Base-by-base conservation (phyloP, 306 rosid species). In the Ammopiptanthus mongolicus region DNA sequence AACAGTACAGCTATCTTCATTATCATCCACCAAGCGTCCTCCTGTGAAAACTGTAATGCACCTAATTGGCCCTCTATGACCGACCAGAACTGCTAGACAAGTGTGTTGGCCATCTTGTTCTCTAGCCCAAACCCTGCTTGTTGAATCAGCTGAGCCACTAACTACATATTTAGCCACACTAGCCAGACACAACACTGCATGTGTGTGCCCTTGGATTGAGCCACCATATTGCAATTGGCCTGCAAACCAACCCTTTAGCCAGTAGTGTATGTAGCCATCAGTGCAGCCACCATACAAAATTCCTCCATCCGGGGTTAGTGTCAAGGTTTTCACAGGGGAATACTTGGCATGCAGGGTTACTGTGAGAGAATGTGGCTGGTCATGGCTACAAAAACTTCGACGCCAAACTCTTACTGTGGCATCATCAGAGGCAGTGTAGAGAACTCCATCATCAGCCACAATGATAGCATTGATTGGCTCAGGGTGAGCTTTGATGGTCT, bases 201-300 rank as follows among this genome's bases (percentile, higher is more conserved):
- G 98, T 0, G 93, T 91, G 71, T 94, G 98, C 5, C 98, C 98
- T 72, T 88, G 95, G n/a, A 94, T 86, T 13, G 98, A 88, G 0
- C 97, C 96, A 31, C 97, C 95, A 22, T 95, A 95, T 15, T 95
- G 95, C 34, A 91, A 62, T 36, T 91, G 98, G 5, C 98, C 95
- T 1, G 89, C 84, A 63, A 88, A 82, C 93, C 97, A 88, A 1
- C 97, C 96, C 80, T 81, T 91, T 22, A 87, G 79, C 98, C 98
- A 95, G 68, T 68, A 95, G 73, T 95, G 96, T 67, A 91, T 82
- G 87, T 91, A 95, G 1, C 97, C 98, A 19, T 95, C 98, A 0
- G 86, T 87, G 92, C 98, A 91, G 6, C 97, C 96, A 0, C 97
- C 97, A 31, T 91, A 95, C 18, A 95, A 52, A 3, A 90, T 23